These are phyloP conservation scores for Aspergillus pseudotamarii DNA, from an alignment of 2,329 filamentous ascomycete species.

Conservation along the genomic window DNA sequence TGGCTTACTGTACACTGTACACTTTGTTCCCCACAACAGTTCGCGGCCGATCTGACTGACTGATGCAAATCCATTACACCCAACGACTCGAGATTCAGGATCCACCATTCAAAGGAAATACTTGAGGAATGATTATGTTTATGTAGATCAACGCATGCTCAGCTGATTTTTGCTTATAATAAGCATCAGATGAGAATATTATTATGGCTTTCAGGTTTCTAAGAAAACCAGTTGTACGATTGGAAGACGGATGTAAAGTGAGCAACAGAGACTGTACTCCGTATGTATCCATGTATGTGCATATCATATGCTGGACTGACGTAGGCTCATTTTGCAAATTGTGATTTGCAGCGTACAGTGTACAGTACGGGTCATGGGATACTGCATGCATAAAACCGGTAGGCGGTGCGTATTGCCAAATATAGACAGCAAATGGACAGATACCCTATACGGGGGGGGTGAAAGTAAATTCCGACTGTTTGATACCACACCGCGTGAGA, in stretches of 20 bases:
- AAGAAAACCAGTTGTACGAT: neutral
- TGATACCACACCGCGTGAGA: neutral
- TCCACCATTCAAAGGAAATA: neutral
- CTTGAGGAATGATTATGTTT: neutral
- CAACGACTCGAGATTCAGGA: neutral
- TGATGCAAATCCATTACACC: slow-evolving; percentile 15
- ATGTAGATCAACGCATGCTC: neutral
- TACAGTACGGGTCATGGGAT: neutral
- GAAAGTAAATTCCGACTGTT: neutral
- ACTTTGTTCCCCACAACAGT: slow-evolving; percentile 20
- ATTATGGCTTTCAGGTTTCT: too few species aligned
- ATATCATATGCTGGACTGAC: neutral
- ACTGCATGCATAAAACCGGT: neutral
- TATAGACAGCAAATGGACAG: neutral
- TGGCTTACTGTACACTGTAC: slow-evolving; percentile 13
- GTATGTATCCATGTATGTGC: neutral
- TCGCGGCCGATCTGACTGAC: slow-evolving; percentile 20
- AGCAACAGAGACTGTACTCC: neutral
- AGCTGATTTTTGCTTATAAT: neutral
- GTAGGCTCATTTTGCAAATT: slow-evolving; percentile 1
- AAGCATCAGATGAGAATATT: neutral
- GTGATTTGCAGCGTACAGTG: slow-evolving; percentile 2
- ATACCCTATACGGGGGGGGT: neutral
- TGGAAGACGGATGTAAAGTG: neutral
- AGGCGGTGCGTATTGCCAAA: neutral